Evolutionary conservation across 495 filamentous ascomycete genomes (phyloP).

Genomic region (Cryomyces minteri): DNA sequence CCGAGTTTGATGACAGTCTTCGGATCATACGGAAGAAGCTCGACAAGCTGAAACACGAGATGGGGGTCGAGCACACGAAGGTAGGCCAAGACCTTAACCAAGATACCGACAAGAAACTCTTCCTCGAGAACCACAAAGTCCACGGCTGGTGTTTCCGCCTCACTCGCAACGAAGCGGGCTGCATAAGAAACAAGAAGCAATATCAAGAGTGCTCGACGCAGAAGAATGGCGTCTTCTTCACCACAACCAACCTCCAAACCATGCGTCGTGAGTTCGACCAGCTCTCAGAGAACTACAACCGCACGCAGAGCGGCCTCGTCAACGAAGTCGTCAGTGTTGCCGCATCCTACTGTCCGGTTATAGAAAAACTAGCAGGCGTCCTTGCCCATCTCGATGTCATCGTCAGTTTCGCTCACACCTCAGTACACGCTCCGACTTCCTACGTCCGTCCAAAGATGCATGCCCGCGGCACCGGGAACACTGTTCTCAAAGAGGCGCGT

Average conservation of each 20-base stretch:
- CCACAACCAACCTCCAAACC: constrained; percentile 64
- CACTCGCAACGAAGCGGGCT: constrained; percentile 76
- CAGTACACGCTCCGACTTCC: constrained; percentile 78
- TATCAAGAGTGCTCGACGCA: constrained; percentile 96
- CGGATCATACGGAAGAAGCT: constrained; percentile 78
- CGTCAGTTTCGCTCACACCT: constrained; percentile 83
- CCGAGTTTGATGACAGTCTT: constrained; percentile 86
- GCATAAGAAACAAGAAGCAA: constrained; percentile 74
- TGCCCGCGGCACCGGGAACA: constrained; percentile 73
- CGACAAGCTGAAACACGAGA: constrained; percentile 64
- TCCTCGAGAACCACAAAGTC: constrained; percentile 86
- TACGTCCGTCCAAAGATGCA: constrained; percentile 91
- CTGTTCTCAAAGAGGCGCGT: constrained; percentile 76
- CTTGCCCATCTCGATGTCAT: constrained; percentile 94
- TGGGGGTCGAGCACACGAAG: constrained; percentile 63
- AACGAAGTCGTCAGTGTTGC: constrained; percentile 86
- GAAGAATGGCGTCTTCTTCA: constrained; percentile 98
- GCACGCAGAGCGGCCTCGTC: constrained; percentile 82
- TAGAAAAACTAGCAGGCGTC: constrained; percentile 76
- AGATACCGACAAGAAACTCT: constrained; percentile 94
- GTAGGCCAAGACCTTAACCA: constrained; percentile 74
- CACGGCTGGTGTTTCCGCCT: constrained; percentile 96
- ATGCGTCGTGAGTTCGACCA: constrained; percentile 86
- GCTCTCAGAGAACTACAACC: constrained; percentile 86
- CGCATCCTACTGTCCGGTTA: constrained; percentile 81